Percentiles rank a stretch among this genome's conserved stretches.
Conservation (phyloP, 2,329 filamentous ascomycete species). For the Fusarium illudens region DNA sequence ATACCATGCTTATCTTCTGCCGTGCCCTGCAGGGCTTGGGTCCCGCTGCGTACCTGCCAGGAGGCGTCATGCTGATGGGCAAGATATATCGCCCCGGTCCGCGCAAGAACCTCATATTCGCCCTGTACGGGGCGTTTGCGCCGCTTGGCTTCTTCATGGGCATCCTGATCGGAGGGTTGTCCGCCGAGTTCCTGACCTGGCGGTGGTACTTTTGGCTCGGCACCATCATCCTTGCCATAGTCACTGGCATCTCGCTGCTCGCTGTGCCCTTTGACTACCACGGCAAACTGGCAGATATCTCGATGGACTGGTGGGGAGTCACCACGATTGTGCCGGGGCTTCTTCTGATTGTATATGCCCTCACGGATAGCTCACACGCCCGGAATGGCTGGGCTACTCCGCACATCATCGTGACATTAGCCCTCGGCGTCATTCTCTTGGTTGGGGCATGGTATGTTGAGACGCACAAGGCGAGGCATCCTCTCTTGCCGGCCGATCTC, state of each 20-base stretch:
- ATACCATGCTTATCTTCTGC: slow-evolving; percentile 76
- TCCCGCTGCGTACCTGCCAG: slow-evolving; percentile 75
- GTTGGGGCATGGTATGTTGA: slow-evolving; percentile 68
- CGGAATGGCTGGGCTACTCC: slow-evolving; percentile 69
- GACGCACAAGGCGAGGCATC: slow-evolving; percentile 65
- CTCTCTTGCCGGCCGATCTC: slow-evolving; percentile 69
- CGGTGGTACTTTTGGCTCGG: slow-evolving; percentile 77
- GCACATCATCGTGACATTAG: slow-evolving; percentile 69
- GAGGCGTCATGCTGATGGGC: slow-evolving; percentile 74
- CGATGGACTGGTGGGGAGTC: slow-evolving; percentile 70
- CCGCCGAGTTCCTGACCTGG: slow-evolving; percentile 69
- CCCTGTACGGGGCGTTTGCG: slow-evolving; percentile 66
- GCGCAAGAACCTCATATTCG: slow-evolving; percentile 73
- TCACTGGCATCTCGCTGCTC: slow-evolving; percentile 56
- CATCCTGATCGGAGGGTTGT: slow-evolving; percentile 71
- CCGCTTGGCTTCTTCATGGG: slow-evolving; percentile 69
- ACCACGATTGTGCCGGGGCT: slow-evolving; percentile 64
- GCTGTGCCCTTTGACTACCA: slow-evolving; percentile 49
- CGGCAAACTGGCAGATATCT: slow-evolving; percentile 33
- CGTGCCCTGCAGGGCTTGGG: slow-evolving; percentile 79
- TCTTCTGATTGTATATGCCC: slow-evolving; percentile 71
- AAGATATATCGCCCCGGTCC: slow-evolving; percentile 74
- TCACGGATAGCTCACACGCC: slow-evolving; percentile 72
- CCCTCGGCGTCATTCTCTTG: slow-evolving; percentile 64
- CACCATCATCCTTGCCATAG: slow-evolving; percentile 52